A percentile compares a stretch with the other conserved stretches of the same genome.
These are phyloP conservation scores for Fusarium brachygibbosum DNA, from an alignment of 2,329 filamentous ascomycete genomes.

Conservation along the genomic window DNA sequence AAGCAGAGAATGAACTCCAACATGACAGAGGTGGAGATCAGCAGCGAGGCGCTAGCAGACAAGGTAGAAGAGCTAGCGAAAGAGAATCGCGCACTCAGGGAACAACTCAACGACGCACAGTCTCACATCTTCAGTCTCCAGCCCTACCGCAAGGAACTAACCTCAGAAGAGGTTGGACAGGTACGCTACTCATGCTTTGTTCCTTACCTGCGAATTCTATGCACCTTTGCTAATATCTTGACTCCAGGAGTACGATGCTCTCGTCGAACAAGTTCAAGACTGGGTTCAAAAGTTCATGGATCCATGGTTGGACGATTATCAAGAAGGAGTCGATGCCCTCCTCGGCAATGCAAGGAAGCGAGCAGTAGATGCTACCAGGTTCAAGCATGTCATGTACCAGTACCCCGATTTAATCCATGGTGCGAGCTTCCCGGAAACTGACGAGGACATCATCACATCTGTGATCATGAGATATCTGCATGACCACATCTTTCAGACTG, in stretches of 20 bases:
- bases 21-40: conserved; percentile 44
- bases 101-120: conserved; percentile 54
- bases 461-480: conserved; percentile 55
- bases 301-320: conserved; percentile 50
- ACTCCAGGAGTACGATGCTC: conserved; percentile 53
- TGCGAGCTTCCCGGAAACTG: conserved; percentile 54
- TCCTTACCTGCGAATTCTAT: background rate
- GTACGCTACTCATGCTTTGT: conserved; percentile 44
- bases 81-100: conserved; percentile 50
- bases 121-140: conserved; percentile 59
- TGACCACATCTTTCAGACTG: conserved; percentile 54
- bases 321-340: conserved; percentile 44
- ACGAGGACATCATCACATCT: conserved; percentile 55
- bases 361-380: conserved; percentile 44
- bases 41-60: conserved; percentile 40
- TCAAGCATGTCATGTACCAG: conserved; percentile 47
- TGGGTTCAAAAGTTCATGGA: conserved; percentile 56
- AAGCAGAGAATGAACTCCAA: conserved; percentile 44
- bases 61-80: conserved; percentile 42
- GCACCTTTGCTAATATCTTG: conserved; percentile 23
- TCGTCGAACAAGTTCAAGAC: conserved; percentile 53
- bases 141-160: conserved; percentile 57
- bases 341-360: conserved; percentile 42
- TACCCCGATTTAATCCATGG: conserved; percentile 53
- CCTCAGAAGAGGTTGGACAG: conserved; percentile 53